Evolutionary conservation across 1,284 basidiomycete genomes (phyloP).

Genomic region (Bondarzewia mesenterica): DNA sequence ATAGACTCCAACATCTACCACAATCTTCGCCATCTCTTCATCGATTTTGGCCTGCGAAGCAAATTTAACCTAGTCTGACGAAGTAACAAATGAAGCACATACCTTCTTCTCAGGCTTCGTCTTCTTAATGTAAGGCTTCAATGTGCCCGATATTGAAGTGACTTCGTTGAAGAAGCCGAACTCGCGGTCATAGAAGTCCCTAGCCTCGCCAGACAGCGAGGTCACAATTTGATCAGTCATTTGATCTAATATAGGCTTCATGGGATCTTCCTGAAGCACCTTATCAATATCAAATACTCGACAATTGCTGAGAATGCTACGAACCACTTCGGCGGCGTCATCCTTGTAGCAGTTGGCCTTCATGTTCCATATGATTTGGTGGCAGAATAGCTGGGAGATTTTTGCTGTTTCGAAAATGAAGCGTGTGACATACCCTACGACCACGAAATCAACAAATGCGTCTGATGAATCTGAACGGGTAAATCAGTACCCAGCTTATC

Average conservation of each 20-base stretch:
- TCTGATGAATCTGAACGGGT: not conserved
- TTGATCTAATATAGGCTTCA: constrained; percentile 90
- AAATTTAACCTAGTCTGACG: not conserved
- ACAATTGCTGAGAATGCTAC: constrained; percentile 17
- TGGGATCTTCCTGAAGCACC: constrained; percentile 69
- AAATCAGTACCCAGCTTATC: constrained; percentile 71
- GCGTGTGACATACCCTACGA: constrained; percentile 81
- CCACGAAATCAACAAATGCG: too few species aligned
- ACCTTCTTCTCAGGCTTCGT: constrained; percentile 97
- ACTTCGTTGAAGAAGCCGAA: constrained; percentile 97
- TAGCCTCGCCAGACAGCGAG: constrained; percentile 87
- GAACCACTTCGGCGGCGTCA: constrained; percentile 75
- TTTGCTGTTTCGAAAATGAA: constrained; percentile 98
- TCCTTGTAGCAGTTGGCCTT: constrained; percentile 97
- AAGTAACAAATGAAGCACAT: not conserved
- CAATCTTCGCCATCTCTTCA: constrained; percentile 97
- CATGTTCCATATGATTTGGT: constrained; percentile 99
- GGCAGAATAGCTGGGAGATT: constrained; percentile 97
- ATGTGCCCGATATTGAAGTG: constrained; percentile 94
- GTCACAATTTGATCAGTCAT: constrained; percentile 81
- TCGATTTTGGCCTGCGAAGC: constrained; percentile 88
- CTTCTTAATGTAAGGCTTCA: constrained; percentile 96
- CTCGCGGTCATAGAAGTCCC: constrained; percentile 89
- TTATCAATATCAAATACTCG: not conserved
- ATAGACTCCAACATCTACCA: constrained; percentile 91